Evolutionary conservation across 2,329 filamentous ascomycete genomes (phyloP), one percentile per base, ranked within the genome.

Genomic region (Lachnellula hyalina): DNA sequence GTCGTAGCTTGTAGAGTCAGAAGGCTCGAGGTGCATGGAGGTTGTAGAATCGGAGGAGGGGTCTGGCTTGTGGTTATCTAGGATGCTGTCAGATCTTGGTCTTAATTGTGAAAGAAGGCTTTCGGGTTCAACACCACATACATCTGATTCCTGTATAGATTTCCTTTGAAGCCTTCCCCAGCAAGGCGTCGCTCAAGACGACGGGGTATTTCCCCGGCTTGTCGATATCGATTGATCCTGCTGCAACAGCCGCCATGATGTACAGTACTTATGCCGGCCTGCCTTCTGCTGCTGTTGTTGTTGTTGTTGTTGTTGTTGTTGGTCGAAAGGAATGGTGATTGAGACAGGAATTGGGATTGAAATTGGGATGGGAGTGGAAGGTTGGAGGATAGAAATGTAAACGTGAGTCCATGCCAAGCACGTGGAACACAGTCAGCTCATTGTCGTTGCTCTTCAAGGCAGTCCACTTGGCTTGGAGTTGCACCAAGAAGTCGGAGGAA

Each of bases 21-120:
- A 68, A 15, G 78, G 78, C 66, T 79, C 80, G 61, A 84, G 67
- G 54, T 77, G 76, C 52, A 78, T 75, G 32, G 72, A 73, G 55
- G 40, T 64, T 17, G 51, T 40, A 8, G 75, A 73, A 55, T 75
- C 69, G 36, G 78, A 77, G 4, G 78, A 77, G 47, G 77, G 72
- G 1, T 74, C 68, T 15, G 82, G 81, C 65, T 82, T 84, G 70
- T 85, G 80, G 63, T 86, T 86, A 65, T 85, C 83, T 86, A 60
- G 55, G 52, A 41, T 28, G 21, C 63, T 53, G 66, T 61, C 8
- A 35, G 28, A 5, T n/a, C n/a, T 28, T 32, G 28, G 9, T 32
- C 9, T 2, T 32, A 32, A 2, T 2, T 11, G 11, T 32, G 8
- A 85, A 32, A 11, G 8, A 32, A 11, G 2, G 19, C 15, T 35